These are phyloP conservation scores for Geum urbanum DNA, from an alignment of 306 rosid genomes.

Conservation along the genomic window DNA sequence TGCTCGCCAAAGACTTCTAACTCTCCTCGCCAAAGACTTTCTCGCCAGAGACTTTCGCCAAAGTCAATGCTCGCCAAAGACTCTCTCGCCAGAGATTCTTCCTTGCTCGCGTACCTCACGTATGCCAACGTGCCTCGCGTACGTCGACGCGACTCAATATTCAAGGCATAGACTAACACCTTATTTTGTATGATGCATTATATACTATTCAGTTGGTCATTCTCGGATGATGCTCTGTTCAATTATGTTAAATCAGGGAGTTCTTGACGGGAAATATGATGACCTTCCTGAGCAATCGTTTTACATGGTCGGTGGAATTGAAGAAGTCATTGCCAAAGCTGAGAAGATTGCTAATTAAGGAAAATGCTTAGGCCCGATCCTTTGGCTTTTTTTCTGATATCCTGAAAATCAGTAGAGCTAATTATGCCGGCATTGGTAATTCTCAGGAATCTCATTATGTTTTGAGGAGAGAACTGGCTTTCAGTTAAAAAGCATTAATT, in stretches of 20 bases:
- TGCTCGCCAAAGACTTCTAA: too few relatives aligned
- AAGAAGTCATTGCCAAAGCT: conserved; percentile 90
- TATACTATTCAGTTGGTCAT: too few relatives aligned
- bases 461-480: conserved; percentile 11
- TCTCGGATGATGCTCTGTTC: too few relatives aligned
- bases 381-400: neutral
- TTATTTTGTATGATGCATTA: too few relatives aligned
- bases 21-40: too few relatives aligned
- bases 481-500: neutral
- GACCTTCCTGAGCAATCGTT: conserved; percentile 90
- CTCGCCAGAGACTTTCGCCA: too few relatives aligned
- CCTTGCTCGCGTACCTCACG: too few relatives aligned
- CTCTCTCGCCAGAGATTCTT: too few relatives aligned
- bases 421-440: conserved; percentile 1
- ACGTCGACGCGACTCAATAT: too few relatives aligned
- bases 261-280: conserved; percentile 92
- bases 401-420: neutral
- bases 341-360: conserved; percentile 98
- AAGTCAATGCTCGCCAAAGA: too few relatives aligned
- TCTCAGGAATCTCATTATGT: neutral
- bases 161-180: too few relatives aligned
- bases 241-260: conserved; percentile 65
- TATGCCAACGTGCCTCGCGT: too few relatives aligned
- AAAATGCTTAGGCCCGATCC: conserved; percentile 43
- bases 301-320: conserved; percentile 99